Percentiles rank a stretch among this genome's conserved stretches.
Evolutionary conservation across 345 rosid genomes (phyloP).

Genomic region (Melastoma malabathricum): DNA sequence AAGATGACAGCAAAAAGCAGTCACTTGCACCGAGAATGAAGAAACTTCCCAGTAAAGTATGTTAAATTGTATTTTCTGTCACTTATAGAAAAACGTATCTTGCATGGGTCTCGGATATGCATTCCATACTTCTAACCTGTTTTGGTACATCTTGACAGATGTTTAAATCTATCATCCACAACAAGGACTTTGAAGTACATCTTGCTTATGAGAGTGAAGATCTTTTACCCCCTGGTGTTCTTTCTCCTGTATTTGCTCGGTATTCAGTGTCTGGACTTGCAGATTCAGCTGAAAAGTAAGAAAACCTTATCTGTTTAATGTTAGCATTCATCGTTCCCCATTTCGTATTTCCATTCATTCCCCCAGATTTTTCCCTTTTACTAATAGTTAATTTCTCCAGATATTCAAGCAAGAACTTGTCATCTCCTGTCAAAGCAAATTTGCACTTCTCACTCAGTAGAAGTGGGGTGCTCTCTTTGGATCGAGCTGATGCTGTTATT

Average conservation of each 20-base stretch:
- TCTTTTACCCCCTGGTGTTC: conserved; percentile 63
- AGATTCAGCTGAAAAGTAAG: conserved; percentile 79
- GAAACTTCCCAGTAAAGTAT: conserved; percentile 94
- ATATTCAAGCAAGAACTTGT: conserved; percentile 80
- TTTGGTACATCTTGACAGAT: conserved; percentile 30
- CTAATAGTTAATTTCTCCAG: conserved; percentile 21
- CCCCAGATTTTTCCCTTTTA: conserved; percentile 6
- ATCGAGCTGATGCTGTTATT: conserved; percentile 86
- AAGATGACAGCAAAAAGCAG: conserved; percentile 63
- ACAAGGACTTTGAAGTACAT: conserved; percentile 82
- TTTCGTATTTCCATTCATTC: neutral
- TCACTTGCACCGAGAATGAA: conserved; percentile 84
- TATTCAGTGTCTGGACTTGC: conserved; percentile 76
- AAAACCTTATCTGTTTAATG: conserved; percentile 4
- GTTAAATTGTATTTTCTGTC: neutral
- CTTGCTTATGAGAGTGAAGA: conserved; percentile 71
- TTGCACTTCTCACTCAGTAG: conserved; percentile 90
- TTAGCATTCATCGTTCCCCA: neutral
- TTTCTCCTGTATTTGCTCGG: conserved; percentile 59
- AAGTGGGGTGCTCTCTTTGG: conserved; percentile 80
- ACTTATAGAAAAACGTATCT: neutral
- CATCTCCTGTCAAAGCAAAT: conserved; percentile 86
- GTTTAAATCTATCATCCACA: conserved; percentile 65
- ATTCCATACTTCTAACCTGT: conserved; percentile 1
- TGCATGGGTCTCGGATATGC: neutral